Percentiles rank a stretch among this genome's conserved stretches.
phyloP scores from a whole-genome alignment of 208 protist genomes.

The Leptomonas pyrrhocoris region DNA sequence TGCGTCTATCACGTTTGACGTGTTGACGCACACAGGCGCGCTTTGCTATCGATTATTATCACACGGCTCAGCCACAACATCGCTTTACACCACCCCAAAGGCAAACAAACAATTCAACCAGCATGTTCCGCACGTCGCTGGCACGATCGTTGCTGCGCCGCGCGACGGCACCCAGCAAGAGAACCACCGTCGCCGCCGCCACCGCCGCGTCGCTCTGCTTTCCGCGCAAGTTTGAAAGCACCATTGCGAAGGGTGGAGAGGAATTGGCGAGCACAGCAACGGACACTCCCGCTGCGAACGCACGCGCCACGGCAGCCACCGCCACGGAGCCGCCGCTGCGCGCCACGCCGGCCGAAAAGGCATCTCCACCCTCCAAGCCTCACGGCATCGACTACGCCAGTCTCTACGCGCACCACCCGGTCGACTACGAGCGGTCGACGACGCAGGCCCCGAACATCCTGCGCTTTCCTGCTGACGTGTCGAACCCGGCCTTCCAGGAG shows the following conservation, averaged over 20 bases:
- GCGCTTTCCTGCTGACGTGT: constrained; percentile 45
- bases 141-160: constrained; percentile 13
- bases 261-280: background rate
- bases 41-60: background rate
- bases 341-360: background rate
- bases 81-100: too few species aligned
- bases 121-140: constrained; percentile 9
- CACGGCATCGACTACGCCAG: constrained; percentile 21
- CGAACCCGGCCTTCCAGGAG: constrained; percentile 44
- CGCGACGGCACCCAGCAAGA: constrained; percentile 5
- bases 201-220: background rate
- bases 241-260: background rate
- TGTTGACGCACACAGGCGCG: background rate
- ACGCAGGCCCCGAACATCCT: constrained; percentile 47
- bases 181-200: background rate
- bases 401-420: constrained; percentile 48
- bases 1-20: too few species aligned
- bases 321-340: background rate
- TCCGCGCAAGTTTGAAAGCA: background rate
- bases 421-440: constrained; percentile 47
- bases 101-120: background rate
- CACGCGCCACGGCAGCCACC: background rate
- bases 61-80: too few species aligned
- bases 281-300: background rate
- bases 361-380: background rate